Evolutionary conservation across 1,284 basidiomycete species (phyloP), one percentile per base, ranked within the genome.

Genomic region (Pascua sp.): DNA sequence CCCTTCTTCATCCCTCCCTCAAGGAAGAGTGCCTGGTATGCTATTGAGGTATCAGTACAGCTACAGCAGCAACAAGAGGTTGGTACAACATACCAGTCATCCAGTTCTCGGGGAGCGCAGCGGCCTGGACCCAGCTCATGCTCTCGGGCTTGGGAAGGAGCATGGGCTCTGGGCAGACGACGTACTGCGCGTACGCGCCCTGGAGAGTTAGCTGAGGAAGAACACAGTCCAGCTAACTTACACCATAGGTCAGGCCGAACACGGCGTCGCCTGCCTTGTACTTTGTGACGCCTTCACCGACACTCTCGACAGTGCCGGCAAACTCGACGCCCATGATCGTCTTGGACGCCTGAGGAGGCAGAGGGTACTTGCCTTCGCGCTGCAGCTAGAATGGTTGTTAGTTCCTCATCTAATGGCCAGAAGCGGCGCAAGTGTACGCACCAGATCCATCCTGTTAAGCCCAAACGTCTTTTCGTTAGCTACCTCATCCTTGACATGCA

Each of bases 161-260:
- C 79, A 91, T 86, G 7, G 82, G 82, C 55, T 85, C 81, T 11
- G 83, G 80, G 32, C 86, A 83, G 44, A 80, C 81, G 61, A 96
- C 86, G 77, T 87, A 96, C 75, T 97, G 91, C 44, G 92, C 91
- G 69, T 96, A 95, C 32, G 91, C 90, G 17, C 93, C 93, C 89
- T 92, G 62, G 24, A 32, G 24, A 32, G 24, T 32, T 40, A 43
- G 40, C n/a, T 56, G 42, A 62, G 56, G 24, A n/a, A 24, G 37
- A 36, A 2, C 2, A 13, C 18, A 18, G 1, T 40, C 40, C 5
- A 17, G 24, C 8, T 40, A 16, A 72, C 83, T 67, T 66, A 86
- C 86, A 9, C 86, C 87, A 40, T 80, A 81, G 0, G 85, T 80
- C 5, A 98, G 82, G 12, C 93, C 94, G 61, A 93, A 84, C 2